Evolutionary conservation across 2,329 filamentous ascomycete species (phyloP).

Genomic region (Cyphellophora attinorum): DNA sequence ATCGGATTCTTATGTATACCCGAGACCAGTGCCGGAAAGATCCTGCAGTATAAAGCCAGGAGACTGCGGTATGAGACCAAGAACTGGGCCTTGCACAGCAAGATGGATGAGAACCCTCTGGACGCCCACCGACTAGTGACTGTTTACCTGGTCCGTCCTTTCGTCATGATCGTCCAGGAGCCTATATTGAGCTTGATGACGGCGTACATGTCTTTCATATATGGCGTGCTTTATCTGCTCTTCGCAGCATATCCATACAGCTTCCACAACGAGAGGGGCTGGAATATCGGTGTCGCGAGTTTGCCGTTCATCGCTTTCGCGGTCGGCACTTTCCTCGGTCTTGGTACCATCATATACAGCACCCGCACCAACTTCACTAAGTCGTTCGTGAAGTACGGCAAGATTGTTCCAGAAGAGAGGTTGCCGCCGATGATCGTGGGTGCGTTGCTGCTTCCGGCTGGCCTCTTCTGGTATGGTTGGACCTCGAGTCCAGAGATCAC

Average conservation of each 20-base stretch:
- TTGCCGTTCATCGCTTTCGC: conserved; percentile 29
- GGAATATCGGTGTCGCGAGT: conserved; percentile 27
- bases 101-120: conserved; percentile 33
- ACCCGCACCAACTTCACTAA: conserved; percentile 31
- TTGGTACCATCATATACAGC: conserved; percentile 26
- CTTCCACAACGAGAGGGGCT: conserved; percentile 27
- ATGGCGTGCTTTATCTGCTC: conserved; percentile 23
- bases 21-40: conserved; percentile 41
- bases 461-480: conserved; percentile 42
- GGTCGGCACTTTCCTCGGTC: conserved; percentile 23
- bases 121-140: conserved; percentile 27
- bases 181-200: conserved; percentile 40
- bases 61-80: conserved; percentile 37
- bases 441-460: conserved; percentile 30
- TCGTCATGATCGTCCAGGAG: conserved; percentile 38
- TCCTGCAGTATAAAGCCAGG: conserved; percentile 40
- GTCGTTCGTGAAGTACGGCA: conserved; percentile 28
- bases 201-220: conserved; percentile 31
- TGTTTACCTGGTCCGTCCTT: conserved; percentile 36
- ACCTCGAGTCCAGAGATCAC: conserved; percentile 28
- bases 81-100: conserved; percentile 38
- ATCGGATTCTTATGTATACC: conserved; percentile 38
- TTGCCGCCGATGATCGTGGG: conserved; percentile 36
- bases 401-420: conserved; percentile 30
- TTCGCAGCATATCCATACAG: conserved; percentile 33